These are phyloP conservation scores for Botryotinia narcissicola DNA, from an alignment of 2,329 filamentous ascomycete species.

Conservation along the genomic window DNA sequence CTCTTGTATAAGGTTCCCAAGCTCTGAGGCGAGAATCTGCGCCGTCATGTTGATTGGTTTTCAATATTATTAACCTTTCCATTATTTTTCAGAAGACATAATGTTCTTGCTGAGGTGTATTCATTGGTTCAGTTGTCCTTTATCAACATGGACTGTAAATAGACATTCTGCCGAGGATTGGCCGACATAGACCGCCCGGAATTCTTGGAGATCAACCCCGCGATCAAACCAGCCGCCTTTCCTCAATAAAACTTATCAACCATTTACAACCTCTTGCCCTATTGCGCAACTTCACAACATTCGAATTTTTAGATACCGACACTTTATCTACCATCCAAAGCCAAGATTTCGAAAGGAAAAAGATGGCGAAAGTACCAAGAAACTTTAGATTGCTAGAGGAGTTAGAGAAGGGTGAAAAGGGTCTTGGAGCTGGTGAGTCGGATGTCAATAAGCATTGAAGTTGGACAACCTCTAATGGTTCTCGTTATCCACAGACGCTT, in stretches of 20 bases:
- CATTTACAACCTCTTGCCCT: not conserved
- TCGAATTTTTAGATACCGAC: not conserved
- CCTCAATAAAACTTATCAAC: constrained; percentile 3
- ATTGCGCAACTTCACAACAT: not conserved
- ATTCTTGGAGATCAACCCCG: constrained; percentile 8
- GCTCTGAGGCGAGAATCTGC: constrained; percentile 83
- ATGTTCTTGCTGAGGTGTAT: not conserved
- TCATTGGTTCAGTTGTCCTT: constrained; percentile 15
- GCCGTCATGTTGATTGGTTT: constrained; percentile 66
- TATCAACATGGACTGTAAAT: not conserved
- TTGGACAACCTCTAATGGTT: not conserved
- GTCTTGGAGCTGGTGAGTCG: constrained; percentile 76
- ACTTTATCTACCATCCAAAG: not conserved
- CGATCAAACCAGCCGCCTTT: not conserved
- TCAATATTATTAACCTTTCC: constrained; percentile 25
- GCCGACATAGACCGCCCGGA: constrained; percentile 20
- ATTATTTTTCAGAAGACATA: constrained; percentile 23
- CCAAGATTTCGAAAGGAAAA: constrained; percentile 18
- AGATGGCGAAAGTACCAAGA: constrained; percentile 74
- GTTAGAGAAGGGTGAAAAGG: constrained; percentile 98
- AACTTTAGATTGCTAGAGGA: constrained; percentile 97
- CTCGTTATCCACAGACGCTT: constrained; percentile 65
- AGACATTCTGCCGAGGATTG: constrained; percentile 7
- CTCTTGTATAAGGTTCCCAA: constrained; percentile 89
- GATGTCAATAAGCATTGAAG: not conserved